phyloP scores from a whole-genome alignment of 139 green algal species.

The Edaphochlamys debaryana region DNA sequence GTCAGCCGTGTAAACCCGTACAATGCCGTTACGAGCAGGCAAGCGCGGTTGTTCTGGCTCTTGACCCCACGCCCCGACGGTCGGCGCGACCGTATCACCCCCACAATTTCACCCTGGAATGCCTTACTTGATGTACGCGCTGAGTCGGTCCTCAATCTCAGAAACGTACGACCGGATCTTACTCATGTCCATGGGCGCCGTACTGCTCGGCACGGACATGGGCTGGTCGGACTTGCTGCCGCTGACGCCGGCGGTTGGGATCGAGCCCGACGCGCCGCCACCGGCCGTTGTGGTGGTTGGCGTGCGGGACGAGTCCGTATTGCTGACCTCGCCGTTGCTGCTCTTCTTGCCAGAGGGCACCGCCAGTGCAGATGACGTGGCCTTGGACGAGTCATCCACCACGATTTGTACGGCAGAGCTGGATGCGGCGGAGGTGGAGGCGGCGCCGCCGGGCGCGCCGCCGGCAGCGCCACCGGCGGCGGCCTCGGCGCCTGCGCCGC shows the following conservation, averaged over 20 bases:
- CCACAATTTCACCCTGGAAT: not conserved
- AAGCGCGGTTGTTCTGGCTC: too few species aligned
- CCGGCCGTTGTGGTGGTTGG: too few species aligned
- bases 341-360: not conserved
- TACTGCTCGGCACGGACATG: too few species aligned
- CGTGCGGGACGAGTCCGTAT: not conserved
- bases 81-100: too few species aligned
- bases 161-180: not conserved
- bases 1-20: not conserved
- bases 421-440: too few species aligned
- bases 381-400: not conserved
- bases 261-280: too few species aligned
- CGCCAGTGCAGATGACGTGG: not conserved
- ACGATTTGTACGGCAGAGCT: not conserved
- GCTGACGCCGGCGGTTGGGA: not conserved
- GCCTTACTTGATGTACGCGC: not conserved
- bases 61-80: too few species aligned
- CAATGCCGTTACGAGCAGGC: not conserved
- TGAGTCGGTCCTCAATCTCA: not conserved
- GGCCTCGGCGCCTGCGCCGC: too few species aligned
- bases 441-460: too few species aligned
- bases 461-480: too few species aligned
- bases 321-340: too few species aligned
- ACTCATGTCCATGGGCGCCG: too few species aligned
- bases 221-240: not conserved